Conservation (phyloP, 2,329 filamentous ascomycete species). For the Microcyclospora pomicola region DNA sequence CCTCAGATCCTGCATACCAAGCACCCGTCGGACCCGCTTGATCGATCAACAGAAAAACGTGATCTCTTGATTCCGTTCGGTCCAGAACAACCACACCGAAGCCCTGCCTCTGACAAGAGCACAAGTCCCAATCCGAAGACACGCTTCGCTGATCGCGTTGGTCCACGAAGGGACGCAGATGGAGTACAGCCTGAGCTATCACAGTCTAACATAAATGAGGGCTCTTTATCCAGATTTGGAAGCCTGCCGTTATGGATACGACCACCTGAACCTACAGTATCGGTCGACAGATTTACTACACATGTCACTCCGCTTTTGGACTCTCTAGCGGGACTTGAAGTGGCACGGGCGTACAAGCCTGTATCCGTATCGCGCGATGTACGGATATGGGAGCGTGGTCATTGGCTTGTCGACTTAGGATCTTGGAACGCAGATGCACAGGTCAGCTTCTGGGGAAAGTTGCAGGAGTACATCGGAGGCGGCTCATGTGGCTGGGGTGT, state of each 20-base stretch:
- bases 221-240: slow-evolving; percentile 1
- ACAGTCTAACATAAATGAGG: too few species aligned
- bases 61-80: too few species aligned
- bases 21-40: too few species aligned
- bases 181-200: too few species aligned
- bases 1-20: too few species aligned
- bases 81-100: too few species aligned
- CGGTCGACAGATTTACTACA: slow-evolving; percentile 12
- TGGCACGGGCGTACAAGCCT: slow-evolving; percentile 22
- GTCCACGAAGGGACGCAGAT: too few species aligned
- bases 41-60: too few species aligned
- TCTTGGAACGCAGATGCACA: slow-evolving; percentile 40
- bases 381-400: slow-evolving; percentile 54
- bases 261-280: slow-evolving; percentile 12
- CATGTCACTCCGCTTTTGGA: slow-evolving; percentile 19
- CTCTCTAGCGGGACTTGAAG: slow-evolving; percentile 17
- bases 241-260: slow-evolving; percentile 6
- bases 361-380: slow-evolving; percentile 33
- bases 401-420: slow-evolving; percentile 54
- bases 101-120: too few species aligned
- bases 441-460: slow-evolving; percentile 45
- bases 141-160: too few species aligned
- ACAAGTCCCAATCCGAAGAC: too few species aligned
- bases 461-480: slow-evolving; percentile 45
- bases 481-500: slow-evolving; percentile 54